phyloP scores from a whole-genome alignment of 768 basidiomycete species.

The Suillus discolor region DNA sequence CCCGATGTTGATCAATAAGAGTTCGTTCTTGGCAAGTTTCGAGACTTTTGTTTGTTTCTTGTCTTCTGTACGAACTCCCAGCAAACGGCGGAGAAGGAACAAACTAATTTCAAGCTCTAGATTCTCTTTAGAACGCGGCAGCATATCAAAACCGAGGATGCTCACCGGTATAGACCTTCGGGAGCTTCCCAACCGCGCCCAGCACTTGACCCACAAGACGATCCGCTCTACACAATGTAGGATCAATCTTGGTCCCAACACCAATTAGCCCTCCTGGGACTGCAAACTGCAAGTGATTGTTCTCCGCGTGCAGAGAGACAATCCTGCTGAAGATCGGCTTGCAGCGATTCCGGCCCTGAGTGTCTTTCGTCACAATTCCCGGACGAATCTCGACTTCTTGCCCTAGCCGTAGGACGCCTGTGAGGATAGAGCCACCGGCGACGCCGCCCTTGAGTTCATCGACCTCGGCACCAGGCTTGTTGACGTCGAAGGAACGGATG shows the following conservation, averaged over 20 bases:
- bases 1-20: slow-evolving; percentile 96
- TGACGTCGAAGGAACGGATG: slow-evolving; percentile 99
- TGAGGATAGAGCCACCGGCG: slow-evolving; percentile 94
- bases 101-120: slow-evolving; percentile 89
- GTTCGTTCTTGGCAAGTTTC: slow-evolving; percentile 89
- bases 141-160: background rate
- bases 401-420: slow-evolving; percentile 86
- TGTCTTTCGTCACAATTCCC: slow-evolving; percentile 95
- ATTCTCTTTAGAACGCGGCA: background rate
- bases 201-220: slow-evolving; percentile 95
- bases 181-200: slow-evolving; percentile 92
- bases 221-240: slow-evolving; percentile 96
- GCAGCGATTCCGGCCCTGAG: slow-evolving; percentile 85
- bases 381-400: slow-evolving; percentile 97
- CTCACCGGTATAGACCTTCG: slow-evolving; percentile 87
- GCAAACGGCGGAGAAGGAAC: slow-evolving; percentile 91
- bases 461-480: slow-evolving; percentile 97
- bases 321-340: slow-evolving; percentile 92
- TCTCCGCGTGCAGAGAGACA: slow-evolving; percentile 92
- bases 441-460: slow-evolving; percentile 98
- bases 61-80: slow-evolving; percentile 99
- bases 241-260: slow-evolving; percentile 96
- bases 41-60: slow-evolving; percentile 97
- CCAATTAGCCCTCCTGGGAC: slow-evolving; percentile 98
- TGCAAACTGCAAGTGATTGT: slow-evolving; percentile 90